These are phyloP conservation scores for Russula griseocarnosa DNA, from an alignment of 768 basidiomycete species.

Conservation along the genomic window DNA sequence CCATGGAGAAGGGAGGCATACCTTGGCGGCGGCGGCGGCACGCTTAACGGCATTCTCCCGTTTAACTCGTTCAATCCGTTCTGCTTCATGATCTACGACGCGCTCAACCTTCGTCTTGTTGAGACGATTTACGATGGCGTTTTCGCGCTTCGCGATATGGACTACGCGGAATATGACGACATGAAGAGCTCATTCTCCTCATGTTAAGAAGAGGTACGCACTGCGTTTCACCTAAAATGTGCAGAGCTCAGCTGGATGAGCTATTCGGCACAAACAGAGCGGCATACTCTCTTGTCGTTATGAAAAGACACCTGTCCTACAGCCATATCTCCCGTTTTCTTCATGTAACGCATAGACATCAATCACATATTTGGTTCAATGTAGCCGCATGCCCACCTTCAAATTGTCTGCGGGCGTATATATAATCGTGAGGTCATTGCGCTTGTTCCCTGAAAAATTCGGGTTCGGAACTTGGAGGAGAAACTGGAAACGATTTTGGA, in stretches of 20 bases:
- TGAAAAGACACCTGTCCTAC: slow-evolving; percentile 96
- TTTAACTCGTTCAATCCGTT: slow-evolving; percentile 77
- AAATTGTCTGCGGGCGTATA: slow-evolving; percentile 92
- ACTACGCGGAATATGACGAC: slow-evolving; percentile 42
- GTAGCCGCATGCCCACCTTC: slow-evolving; percentile 51
- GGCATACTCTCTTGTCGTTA: slow-evolving; percentile 72
- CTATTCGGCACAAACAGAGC: background rate
- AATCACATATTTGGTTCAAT: background rate
- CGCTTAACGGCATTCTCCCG: slow-evolving; percentile 63
- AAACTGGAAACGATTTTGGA: background rate
- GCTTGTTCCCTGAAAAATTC: slow-evolving; percentile 76
- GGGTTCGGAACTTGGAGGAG: background rate
- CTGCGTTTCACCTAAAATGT: slow-evolving; percentile 72
- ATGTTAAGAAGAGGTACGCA: slow-evolving; percentile 32
- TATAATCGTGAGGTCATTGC: slow-evolving; percentile 87
- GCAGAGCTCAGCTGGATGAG: slow-evolving; percentile 1
- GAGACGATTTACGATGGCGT: slow-evolving; percentile 83
- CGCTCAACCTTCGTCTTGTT: slow-evolving; percentile 89
- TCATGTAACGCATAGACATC: background rate
- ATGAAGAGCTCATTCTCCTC: background rate
- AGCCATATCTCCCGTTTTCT: slow-evolving; percentile 99
- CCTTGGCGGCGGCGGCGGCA: slow-evolving; percentile 63
- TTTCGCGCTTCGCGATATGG: slow-evolving; percentile 76
- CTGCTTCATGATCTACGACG: slow-evolving; percentile 87
- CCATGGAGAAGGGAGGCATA: slow-evolving; percentile 31